These are phyloP conservation scores for Aspergillus brunneoviolaceus DNA, from an alignment of 2,329 filamentous ascomycete species.

Conservation along the genomic window DNA sequence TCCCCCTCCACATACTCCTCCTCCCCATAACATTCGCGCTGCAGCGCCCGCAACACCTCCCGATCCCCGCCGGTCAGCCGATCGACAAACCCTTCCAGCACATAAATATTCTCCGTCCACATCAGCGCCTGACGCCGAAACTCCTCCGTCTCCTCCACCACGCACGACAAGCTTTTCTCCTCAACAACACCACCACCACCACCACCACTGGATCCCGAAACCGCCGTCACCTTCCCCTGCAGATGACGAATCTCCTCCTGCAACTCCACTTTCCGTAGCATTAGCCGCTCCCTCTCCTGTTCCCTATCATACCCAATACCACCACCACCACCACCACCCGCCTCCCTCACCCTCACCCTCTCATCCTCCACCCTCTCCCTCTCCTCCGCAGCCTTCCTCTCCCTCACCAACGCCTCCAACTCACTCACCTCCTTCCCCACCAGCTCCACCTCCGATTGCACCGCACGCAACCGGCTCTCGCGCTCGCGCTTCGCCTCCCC, in stretches of 20 bases:
- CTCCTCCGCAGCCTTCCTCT: conserved; percentile 39
- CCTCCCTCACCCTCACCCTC: conserved; percentile 16
- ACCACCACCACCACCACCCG: conserved; percentile 20
- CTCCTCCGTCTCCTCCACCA: conserved; percentile 33
- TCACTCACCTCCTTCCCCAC: conserved; percentile 30
- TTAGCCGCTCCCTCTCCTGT: conserved; percentile 23
- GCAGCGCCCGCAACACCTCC: conserved; percentile 45
- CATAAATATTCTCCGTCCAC: conserved; percentile 48
- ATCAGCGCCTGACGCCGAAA: conserved; percentile 28
- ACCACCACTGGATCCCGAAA: not conserved
- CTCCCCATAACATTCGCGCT: conserved; percentile 51
- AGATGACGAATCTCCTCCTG: conserved; percentile 34
- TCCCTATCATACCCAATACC: conserved; percentile 19
- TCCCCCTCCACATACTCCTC: conserved; percentile 58
- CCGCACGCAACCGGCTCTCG: conserved; percentile 33
- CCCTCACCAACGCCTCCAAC: conserved; percentile 36
- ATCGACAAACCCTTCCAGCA: conserved; percentile 43
- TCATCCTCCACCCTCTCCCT: conserved; percentile 28
- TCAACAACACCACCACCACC: conserved; percentile 9
- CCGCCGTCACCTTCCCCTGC: conserved; percentile 21
- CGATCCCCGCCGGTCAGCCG: conserved; percentile 44
- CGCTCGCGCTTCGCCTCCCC: conserved; percentile 56
- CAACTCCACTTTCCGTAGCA: conserved; percentile 23
- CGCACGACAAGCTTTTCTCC: conserved; percentile 31
- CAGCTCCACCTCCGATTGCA: conserved; percentile 32